A percentile compares a stretch with the other conserved stretches of the same genome.
Conservation (phyloP, 2,329 filamentous ascomycete genomes). For the Sarocladium oryzae region DNA sequence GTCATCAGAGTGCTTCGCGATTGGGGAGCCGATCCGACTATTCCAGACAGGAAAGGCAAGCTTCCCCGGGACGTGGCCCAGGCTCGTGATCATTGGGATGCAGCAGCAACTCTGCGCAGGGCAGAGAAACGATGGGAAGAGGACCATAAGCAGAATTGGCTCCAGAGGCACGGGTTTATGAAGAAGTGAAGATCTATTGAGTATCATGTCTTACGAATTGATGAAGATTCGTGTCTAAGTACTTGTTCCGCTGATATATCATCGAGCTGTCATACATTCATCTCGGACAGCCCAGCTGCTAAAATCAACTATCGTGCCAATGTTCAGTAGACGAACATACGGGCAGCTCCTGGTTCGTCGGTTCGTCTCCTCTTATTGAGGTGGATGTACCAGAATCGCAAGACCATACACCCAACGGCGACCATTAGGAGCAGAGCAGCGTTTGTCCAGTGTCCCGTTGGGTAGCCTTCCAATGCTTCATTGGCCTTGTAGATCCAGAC, state of each 20-base stretch:
- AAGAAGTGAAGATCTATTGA: slow-evolving; percentile 14
- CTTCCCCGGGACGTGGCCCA: slow-evolving; percentile 25
- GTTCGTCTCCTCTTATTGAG: slow-evolving; percentile 1
- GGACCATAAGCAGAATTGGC: slow-evolving; percentile 22
- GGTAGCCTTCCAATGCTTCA: slow-evolving; percentile 53
- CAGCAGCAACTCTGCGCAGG: slow-evolving; percentile 24
- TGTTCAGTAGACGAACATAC: slow-evolving; percentile 2
- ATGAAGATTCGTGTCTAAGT: neutral
- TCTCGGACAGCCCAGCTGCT: no score
- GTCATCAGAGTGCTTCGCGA: slow-evolving; percentile 23
- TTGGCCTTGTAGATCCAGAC: slow-evolving; percentile 66
- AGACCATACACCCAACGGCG: slow-evolving; percentile 41
- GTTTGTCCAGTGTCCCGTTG: slow-evolving; percentile 62
- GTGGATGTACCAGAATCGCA: slow-evolving; percentile 45
- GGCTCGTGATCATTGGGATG: slow-evolving; percentile 25
- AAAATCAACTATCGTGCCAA: no score
- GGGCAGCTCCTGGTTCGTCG: neutral
- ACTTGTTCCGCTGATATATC: no score
- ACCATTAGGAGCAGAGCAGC: slow-evolving; percentile 53
- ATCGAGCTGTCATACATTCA: no score
- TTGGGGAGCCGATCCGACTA: slow-evolving; percentile 23
- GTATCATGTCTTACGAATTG: slow-evolving; percentile 7
- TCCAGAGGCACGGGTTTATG: slow-evolving; percentile 20
- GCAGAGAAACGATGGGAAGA: slow-evolving; percentile 28
- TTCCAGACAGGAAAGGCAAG: slow-evolving; percentile 19